Base-by-base conservation (phyloP, 2,329 filamentous ascomycete species). In the Trichophyton benhamiae region DNA sequence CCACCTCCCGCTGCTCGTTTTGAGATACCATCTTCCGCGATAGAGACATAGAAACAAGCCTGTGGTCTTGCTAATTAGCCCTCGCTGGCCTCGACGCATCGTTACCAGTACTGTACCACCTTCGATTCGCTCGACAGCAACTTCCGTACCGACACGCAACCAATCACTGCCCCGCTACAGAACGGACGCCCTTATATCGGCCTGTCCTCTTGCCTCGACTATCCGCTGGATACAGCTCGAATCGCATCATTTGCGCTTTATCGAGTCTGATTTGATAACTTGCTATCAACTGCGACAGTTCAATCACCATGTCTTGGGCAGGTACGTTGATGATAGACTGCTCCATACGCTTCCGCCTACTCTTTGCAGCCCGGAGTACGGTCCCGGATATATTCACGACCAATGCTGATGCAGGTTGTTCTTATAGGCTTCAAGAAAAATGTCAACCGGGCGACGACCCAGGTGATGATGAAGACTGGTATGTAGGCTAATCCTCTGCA, bases 381-480 rank as follows among this genome's bases (percentile, higher is more conserved):
- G 44, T 2, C 20, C 46, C 25, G 20, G 11, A 44, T 27, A 15
- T 52, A 13, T 38, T 15, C 11, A 46, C 11, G 46, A 17, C n/a
- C 15, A 38, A 57, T 27, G 20, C 25, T 42, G 46, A 49, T 49
- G n/a, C 38, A 5, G 36, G 57, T 42, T 55, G 17, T 30, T 33
- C n/a, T 6, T 42, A 41, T 70, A 88, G 87, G 87, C 66, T 92
- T 91, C 80, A 91, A 94, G 80, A 96, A 95, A 77, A 95, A 95
- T 85, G 91, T 97, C 80, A 92, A 94, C 81, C 90, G 94, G 79
- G 92, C 92, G 70, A 96, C 92, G 77, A 99, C 95, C 78, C 91
- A 96, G 86, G 92, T 97, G 65, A 96, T 99, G 90, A 97, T 99
- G 92, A 99, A 99, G 83, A 95, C 91, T 62, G 89, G 87, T 88